Conservation (phyloP, 495 filamentous ascomycete genomes). For the Patellaria atrata region DNA sequence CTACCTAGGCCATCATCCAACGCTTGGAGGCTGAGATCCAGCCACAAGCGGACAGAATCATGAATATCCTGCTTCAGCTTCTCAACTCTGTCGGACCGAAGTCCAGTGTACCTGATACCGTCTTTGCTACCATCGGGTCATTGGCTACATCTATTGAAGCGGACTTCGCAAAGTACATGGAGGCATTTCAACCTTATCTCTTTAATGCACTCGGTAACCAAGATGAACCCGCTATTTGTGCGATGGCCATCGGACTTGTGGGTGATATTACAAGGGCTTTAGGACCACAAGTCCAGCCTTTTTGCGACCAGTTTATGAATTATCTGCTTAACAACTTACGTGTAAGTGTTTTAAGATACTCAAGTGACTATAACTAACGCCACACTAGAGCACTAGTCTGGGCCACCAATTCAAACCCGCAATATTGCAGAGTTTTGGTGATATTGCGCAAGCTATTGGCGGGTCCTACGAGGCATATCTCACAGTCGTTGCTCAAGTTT, state of each 20-base stretch:
- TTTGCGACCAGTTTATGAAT: constrained; percentile 96
- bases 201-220: constrained; percentile 89
- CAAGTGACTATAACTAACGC: constrained; percentile 2
- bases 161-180: constrained; percentile 93
- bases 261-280: constrained; percentile 89
- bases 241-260: constrained; percentile 93
- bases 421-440: constrained; percentile 93
- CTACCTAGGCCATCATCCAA: constrained; percentile 60
- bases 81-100: constrained; percentile 64
- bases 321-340: constrained; percentile 77
- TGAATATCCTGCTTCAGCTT: constrained; percentile 71
- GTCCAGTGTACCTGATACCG: constrained; percentile 84
- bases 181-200: constrained; percentile 75
- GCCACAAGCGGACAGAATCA: constrained; percentile 84
- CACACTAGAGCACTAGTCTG: constrained; percentile 47
- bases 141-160: constrained; percentile 79
- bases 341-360: constrained; percentile 34
- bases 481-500: constrained; percentile 76
- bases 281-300: constrained; percentile 78
- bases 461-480: constrained; percentile 87
- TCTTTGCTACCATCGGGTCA: constrained; percentile 79
- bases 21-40: constrained; percentile 82
- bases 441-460: constrained; percentile 92
- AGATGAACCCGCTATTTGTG: constrained; percentile 83
- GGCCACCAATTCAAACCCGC: constrained; percentile 97